These are phyloP conservation scores for Trypanosoma mega DNA, from an alignment of 208 protist genomes.

Conservation along the genomic window DNA sequence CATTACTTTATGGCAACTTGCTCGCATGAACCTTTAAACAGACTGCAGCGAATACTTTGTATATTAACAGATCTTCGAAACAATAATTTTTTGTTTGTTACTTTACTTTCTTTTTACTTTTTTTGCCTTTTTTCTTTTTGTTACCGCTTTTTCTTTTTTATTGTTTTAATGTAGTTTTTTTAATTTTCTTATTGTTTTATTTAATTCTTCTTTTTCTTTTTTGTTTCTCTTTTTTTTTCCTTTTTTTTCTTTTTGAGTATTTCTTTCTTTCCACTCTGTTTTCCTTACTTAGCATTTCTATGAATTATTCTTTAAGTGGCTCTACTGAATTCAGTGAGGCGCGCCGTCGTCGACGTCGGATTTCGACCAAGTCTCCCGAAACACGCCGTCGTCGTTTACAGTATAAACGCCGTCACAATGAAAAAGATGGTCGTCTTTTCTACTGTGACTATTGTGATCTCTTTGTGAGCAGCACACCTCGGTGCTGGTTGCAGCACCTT, in stretches of 20 bases:
- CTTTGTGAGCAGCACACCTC: constrained; percentile 59
- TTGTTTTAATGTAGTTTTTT: constrained; percentile 1
- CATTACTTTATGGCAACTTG: too few relatives aligned
- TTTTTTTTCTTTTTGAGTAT: background rate
- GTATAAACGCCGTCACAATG: constrained; percentile 80
- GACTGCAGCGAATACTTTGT: too few relatives aligned
- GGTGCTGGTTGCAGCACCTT: constrained; percentile 55
- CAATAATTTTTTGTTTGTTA: constrained; percentile 26
- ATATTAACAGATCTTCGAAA: too few relatives aligned
- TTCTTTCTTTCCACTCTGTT: background rate
- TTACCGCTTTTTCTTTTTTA: constrained; percentile 17
- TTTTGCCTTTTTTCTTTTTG: constrained; percentile 10
- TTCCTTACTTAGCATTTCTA: background rate
- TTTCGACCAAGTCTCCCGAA: constrained; percentile 53
- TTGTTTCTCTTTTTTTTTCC: constrained; percentile 1
- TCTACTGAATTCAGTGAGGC: constrained; percentile 30
- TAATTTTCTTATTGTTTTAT: background rate
- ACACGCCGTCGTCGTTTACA: constrained; percentile 56
- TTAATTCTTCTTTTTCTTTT: background rate
- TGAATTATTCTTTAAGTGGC: background rate
- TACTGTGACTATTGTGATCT: constrained; percentile 91
- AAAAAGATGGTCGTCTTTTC: constrained; percentile 65
- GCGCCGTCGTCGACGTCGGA: constrained; percentile 11
- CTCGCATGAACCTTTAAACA: too few relatives aligned
- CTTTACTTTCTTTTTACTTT: constrained; percentile 14